phyloP scores from a whole-genome alignment of 2,329 filamentous ascomycete species.

The Microdochium bolleyi region DNA sequence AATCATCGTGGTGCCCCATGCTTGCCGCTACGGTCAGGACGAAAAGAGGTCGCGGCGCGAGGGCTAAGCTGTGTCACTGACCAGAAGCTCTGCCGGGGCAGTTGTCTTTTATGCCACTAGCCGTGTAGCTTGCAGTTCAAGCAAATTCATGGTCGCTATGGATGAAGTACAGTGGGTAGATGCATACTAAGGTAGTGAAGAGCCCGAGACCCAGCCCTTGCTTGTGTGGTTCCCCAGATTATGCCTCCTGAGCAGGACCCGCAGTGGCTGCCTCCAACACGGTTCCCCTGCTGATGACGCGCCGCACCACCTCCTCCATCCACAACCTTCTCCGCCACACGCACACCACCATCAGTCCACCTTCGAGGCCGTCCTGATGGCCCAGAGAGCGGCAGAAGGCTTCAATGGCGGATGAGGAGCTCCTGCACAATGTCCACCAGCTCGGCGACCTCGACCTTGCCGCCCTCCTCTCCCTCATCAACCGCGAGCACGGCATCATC shows the following conservation, averaged over 20 bases:
- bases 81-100: too few relatives aligned
- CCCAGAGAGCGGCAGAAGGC: not conserved
- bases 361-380: not conserved
- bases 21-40: too few relatives aligned
- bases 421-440: conserved; percentile 64
- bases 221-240: not conserved
- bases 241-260: not conserved
- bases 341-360: not conserved
- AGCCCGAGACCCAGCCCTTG: too few relatives aligned
- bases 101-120: too few relatives aligned
- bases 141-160: too few relatives aligned
- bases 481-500: conserved; percentile 82
- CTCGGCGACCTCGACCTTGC: conserved; percentile 87
- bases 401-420: conserved; percentile 52
- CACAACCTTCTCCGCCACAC: not conserved
- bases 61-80: too few relatives aligned
- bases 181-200: too few relatives aligned
- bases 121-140: too few relatives aligned
- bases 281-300: not conserved
- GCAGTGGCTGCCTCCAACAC: too few relatives aligned
- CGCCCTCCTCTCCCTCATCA: conserved; percentile 70
- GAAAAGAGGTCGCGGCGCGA: too few relatives aligned
- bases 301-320: not conserved
- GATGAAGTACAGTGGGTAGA: too few relatives aligned
- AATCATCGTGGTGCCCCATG: too few relatives aligned